Base-by-base conservation (phyloP, 192 early-diverging fungal species). In the Oehlia diaphana region DNA sequence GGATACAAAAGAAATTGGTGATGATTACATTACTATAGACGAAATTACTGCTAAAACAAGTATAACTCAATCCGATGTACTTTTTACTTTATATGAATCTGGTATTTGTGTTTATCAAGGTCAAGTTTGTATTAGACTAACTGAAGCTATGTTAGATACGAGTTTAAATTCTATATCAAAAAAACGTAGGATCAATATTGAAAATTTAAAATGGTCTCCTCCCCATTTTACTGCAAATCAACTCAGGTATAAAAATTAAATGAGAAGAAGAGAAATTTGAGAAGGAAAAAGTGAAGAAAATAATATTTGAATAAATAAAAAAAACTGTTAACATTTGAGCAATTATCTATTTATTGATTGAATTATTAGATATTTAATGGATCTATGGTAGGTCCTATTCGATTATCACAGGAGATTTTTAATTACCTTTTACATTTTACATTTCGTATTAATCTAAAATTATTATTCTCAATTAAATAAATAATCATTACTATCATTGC, bases 71-170 rank as follows among this genome's bases (percentile, higher is more conserved):
- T 58, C 53, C 7, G 53, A 58, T 19, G 19, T 58, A n/a, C 53
- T 58, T 58, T 58, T 58, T 21, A 58, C 53, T 58, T 21, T 58
- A 58, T 58, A 58, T 21, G 53, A 58, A 58, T 58, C 53, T 58
- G 53, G 53, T 58, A 58, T 58, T 58, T 58, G 53, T 58, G 53
- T 58, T 58, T 58, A 58, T 58, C 53, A 58, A 58, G 53, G 53
- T 21, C 53, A 58, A 58, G 16, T 58, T 6, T 58, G 53, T n/a
- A 58, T 58, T 58, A 58, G 53, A 58, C n/a, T 58, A 21, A 58
- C 53, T 7, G 53, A 58, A 7, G 53, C 53, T 7, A 58, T 58
- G 53, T 58, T 58, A n/a, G 19, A 58, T 58, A 58, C 53, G n/a
- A 58, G 53, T 58, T 58, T 58, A 58, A 58, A 58, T 58, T 58